Conservation (phyloP, 208 protist species). For the Porcisia deanei region DNA sequence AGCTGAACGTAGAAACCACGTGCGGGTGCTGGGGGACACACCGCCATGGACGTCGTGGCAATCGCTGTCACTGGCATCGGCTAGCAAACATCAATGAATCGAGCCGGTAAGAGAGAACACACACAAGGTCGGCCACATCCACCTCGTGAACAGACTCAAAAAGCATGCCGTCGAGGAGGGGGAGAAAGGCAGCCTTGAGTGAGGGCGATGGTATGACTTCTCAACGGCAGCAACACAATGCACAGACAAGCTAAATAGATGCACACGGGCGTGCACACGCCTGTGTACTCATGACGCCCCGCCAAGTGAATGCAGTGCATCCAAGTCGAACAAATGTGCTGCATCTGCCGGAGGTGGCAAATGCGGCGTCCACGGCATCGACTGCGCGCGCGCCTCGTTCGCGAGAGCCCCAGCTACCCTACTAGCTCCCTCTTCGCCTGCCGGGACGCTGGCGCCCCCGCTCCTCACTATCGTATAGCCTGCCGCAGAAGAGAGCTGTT, state of each 20-base stretch:
- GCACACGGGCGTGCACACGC: background rate
- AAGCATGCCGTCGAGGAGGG: background rate
- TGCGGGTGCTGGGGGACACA: background rate
- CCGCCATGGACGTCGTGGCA: background rate
- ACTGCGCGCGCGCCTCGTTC: no score
- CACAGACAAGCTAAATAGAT: background rate
- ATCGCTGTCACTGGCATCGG: background rate
- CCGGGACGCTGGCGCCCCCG: background rate
- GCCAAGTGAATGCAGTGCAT: background rate
- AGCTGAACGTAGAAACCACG: background rate
- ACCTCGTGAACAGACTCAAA: background rate
- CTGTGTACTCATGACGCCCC: background rate
- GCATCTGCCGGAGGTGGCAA: background rate
- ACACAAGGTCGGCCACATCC: background rate
- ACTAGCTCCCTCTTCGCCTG: background rate
- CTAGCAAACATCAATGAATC: background rate
- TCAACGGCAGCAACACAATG: background rate
- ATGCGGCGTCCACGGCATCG: background rate
- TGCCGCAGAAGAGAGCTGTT: background rate
- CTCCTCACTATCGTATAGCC: background rate
- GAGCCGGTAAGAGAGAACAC: background rate
- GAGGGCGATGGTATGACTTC: background rate
- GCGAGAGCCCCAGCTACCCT: background rate
- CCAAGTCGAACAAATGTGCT: conserved; percentile 16
- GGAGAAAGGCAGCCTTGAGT: background rate